These are phyloP conservation scores for Beauveria australis DNA, from an alignment of 2,329 filamentous ascomycete species.

Conservation along the genomic window DNA sequence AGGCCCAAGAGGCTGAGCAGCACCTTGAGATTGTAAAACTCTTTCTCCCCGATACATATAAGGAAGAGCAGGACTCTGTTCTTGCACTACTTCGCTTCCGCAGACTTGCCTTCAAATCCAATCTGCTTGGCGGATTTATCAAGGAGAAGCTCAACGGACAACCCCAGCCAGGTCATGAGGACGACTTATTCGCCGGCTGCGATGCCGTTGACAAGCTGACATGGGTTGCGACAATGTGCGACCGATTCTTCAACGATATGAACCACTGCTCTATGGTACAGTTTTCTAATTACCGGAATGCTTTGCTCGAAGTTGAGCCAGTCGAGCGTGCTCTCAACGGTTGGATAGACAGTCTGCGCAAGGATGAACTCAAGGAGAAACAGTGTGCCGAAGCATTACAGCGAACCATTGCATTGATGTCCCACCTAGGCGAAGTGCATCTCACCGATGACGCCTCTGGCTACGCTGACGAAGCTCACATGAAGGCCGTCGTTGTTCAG, in stretches of 20 bases:
- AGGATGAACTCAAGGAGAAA: slow-evolving; percentile 78
- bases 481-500: slow-evolving; percentile 68
- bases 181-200: slow-evolving; percentile 71
- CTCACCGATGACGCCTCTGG: slow-evolving; percentile 61
- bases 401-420: slow-evolving; percentile 75
- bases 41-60: slow-evolving; percentile 80
- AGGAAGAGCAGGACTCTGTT: slow-evolving; percentile 76
- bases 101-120: slow-evolving; percentile 80
- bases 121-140: slow-evolving; percentile 67
- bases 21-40: slow-evolving; percentile 83
- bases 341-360: slow-evolving; percentile 78
- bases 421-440: slow-evolving; percentile 77
- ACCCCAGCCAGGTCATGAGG: slow-evolving; percentile 58
- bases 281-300: slow-evolving; percentile 71
- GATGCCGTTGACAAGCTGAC: slow-evolving; percentile 79
- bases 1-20: slow-evolving; percentile 80
- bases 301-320: slow-evolving; percentile 79
- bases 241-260: slow-evolving; percentile 75
- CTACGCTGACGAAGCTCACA: slow-evolving; percentile 72
- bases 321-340: slow-evolving; percentile 82
- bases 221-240: slow-evolving; percentile 75
- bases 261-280: slow-evolving; percentile 68
- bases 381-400: slow-evolving; percentile 76
- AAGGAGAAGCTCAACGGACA: slow-evolving; percentile 68
- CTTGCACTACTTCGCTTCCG: slow-evolving; percentile 82